Base-by-base conservation (phyloP, 208 protist genomes). In the Angomonas deanei region DNA sequence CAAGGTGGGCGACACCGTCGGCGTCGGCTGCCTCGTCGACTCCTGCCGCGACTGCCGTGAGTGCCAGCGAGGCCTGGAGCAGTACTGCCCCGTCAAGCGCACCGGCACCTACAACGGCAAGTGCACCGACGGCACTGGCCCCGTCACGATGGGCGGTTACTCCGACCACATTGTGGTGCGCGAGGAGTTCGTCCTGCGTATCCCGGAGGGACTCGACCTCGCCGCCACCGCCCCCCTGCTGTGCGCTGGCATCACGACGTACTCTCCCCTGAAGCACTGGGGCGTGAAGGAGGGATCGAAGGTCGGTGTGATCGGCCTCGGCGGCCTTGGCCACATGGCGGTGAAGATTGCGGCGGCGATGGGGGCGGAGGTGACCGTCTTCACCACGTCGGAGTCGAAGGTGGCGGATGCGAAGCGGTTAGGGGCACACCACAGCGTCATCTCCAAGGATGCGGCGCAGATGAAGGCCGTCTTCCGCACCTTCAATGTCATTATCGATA, bases 211-310 rank as follows among this genome's bases (percentile, higher is more conserved):
- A 28, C 69, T 96, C 13, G 64, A 83, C 67, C 73, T 85, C 47
- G 62, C 61, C 36, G 61, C 70, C 10, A 78, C 86, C 10, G 88
- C 86, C 2, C 91, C 91, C 52, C 78, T 97, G 23, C 64, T 96
- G 48, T 97, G 92, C 70, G 92, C 92, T 30, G 92, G 91, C 61
- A 86, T 94, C 64, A 97, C 92, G 6, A 86, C 82, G 6, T 97
- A 82, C 68, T 91, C 84, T 13, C 83, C 88, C 36, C 70, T 97
- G 50, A 72, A 68, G 49, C 72, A 90, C 72, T 88, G 73, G 68
- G 70, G 76, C 33, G 74, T 88, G 61, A 84, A 75, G 52, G 28
- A 66, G 33, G 88, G 86, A 49, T 66, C 61, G 23, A 68, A 73
- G 32, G 82, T 97, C 4, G 85, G 82, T 30, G 78, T 97, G 42